Evolutionary conservation across 129 eudicot genomes (phyloP), one percentile per base, ranked within the genome.

Genomic region (Solidago caesia): DNA sequence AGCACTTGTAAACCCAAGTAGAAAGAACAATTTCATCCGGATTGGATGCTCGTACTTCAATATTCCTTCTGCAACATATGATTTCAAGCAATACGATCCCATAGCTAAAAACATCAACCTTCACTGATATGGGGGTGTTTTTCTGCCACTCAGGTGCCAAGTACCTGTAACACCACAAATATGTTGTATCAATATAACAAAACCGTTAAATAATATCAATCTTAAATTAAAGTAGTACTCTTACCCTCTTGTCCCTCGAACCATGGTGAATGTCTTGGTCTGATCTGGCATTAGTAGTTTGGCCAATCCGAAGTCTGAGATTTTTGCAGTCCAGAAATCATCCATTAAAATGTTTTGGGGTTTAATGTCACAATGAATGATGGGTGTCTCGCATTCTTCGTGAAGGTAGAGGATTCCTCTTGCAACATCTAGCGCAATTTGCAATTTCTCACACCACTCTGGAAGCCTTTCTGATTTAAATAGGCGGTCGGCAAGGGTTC

Each of bases 271-370:
- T 60, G 66, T 60, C 44, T 60, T 60, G 66, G 66, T 60, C 4
- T 60, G 66, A 4, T 60, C 66, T 26, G 66, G 66, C 13, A 25
- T 60, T 3, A 60, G 66, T 27, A 60, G 15, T 60, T 60, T 60
- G 44, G 66, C 66, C 66, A 60, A 60, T 60, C 66, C 66, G 9
- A 60, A 60, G 33, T 60, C 66, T 13, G 66, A 60, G 44, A 60
- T 60, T 60, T 60, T 60, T 39, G 82, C 77, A n/a, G 58, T 1
- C 4, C 77, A 75, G 2, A 72, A 45, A 61, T 82, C 82, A 47
- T 83, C 87, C 72, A 83, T 58, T 13, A 83, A 62, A 21, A 83
- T 79, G 25, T 83, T 83, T 44, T 75, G 83, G 1, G 86, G 86
- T 12, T 60, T 60, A 21, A 60, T 60, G 66, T 60, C 66, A 7